Percentiles rank a stretch among this genome's conserved stretches.
Evolutionary conservation across 139 green algal species (phyloP).

Genomic region (Chlamydomonas sp.): DNA sequence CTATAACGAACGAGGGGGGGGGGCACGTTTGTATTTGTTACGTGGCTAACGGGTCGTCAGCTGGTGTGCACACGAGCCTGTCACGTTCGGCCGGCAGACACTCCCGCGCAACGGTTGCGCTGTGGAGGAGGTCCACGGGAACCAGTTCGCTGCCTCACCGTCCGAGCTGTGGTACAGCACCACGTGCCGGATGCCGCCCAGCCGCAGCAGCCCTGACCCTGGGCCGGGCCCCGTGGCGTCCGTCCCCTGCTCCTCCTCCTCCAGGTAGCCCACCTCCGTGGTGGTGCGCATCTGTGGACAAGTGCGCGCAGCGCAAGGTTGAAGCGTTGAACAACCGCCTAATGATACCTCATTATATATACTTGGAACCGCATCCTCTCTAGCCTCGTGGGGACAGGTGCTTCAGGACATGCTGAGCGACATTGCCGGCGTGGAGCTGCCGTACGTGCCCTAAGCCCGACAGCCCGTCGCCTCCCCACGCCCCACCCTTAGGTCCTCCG

Average conservation of each 20-base stretch:
- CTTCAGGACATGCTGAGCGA: no score
- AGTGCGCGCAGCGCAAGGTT: background rate
- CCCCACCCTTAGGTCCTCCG: constrained; percentile 78
- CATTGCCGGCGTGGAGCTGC: no score
- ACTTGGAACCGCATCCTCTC: no score
- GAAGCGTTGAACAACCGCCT: background rate
- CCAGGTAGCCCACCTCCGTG: constrained; percentile 75
- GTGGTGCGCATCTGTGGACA: constrained; percentile 56
- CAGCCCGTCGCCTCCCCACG: background rate
- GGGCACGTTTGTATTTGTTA: no score
- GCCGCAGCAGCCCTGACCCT: constrained; percentile 40
- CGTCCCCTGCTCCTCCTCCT: constrained; percentile 1
- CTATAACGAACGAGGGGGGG: constrained; percentile 1
- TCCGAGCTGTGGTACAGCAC: constrained; percentile 74
- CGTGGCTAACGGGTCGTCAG: no score
- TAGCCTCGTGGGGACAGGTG: no score
- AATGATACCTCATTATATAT: no score
- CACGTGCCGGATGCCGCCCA: constrained; percentile 72
- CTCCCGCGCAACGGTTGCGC: no score
- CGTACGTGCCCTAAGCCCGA: no score
- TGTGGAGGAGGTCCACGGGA: no score
- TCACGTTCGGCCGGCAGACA: no score
- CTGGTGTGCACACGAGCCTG: no score
- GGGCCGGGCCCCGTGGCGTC: background rate
- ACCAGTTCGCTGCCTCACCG: background rate